Evolutionary conservation across 768 basidiomycete species (phyloP).

Genomic region (Collybia sordida): DNA sequence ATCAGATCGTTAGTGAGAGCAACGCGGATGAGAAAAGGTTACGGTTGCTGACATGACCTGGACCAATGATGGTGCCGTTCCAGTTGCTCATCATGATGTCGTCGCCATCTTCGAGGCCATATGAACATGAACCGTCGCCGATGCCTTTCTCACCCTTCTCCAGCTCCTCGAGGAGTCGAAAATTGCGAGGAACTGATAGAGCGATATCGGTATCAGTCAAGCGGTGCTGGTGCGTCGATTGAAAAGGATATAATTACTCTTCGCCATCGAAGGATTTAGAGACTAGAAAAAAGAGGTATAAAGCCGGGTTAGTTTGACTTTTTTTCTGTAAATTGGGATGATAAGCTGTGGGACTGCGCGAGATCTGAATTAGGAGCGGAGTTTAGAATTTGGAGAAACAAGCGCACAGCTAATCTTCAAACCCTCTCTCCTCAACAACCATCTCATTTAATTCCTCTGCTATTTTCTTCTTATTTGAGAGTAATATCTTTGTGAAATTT

Average conservation of each 20-base stretch:
- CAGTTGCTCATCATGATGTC: conserved; percentile 98
- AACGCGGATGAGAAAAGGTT: conserved; percentile 1
- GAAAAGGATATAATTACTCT: conserved; percentile 35
- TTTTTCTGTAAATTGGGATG: conserved; percentile 4
- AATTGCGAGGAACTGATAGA: conserved; percentile 86
- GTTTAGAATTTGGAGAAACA: conserved; percentile 10
- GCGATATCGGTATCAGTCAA: conserved; percentile 3
- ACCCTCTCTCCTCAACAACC: conserved; percentile 8
- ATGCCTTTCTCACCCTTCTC: conserved; percentile 99
- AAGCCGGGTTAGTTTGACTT: too few species aligned
- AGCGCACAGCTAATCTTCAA: conserved; percentile 25
- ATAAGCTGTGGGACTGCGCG: background rate
- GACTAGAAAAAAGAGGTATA: conserved; percentile 6
- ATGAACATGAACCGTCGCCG: conserved; percentile 96
- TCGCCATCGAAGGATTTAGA: conserved; percentile 40
- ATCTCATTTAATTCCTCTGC: background rate
- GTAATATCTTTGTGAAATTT: background rate
- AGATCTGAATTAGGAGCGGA: conserved; percentile 8
- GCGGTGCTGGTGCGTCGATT: background rate
- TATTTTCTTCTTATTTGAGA: background rate
- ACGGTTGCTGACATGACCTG: conserved; percentile 79
- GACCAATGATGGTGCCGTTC: conserved; percentile 99
- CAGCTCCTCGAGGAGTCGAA: conserved; percentile 94
- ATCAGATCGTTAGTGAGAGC: conserved; percentile 9
- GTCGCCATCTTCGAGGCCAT: conserved; percentile 92